Base-by-base conservation (phyloP, 1,139 yeast genomes). In the Saccharomycopsis crataegensis region DNA sequence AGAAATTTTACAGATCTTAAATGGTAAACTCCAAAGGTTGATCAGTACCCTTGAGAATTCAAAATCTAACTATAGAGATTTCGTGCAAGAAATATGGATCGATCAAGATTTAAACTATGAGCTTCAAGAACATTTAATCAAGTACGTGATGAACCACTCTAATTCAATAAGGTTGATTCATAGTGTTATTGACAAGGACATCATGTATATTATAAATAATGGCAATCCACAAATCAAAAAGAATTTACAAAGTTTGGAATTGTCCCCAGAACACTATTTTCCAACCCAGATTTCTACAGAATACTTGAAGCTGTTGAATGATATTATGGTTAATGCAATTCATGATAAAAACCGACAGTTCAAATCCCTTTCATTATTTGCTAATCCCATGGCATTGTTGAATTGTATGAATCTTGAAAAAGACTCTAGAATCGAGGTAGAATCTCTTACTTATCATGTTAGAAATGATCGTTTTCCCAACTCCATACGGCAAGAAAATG, bases 241-340 rank as follows among this genome's bases (percentile, higher is more conserved):
- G 1, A 55, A 58, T n/a, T 33, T 71, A 11, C 59, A 62, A 1
- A 69, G 72, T 51, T 63, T 72, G 42, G 75, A 72, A 55, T 62
- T 71, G 60, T 74, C 75, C 0, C 75, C 76, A 12, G 74, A 75
- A 40, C 62, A 65, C 49, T 61, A 70, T 2, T 53, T 67, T n/a
- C 73, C 74, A 3, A 65, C 66, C 38, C 53, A 61, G 14, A 61
- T 63, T 1, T 66, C 68, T 1, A 62, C 69, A 8, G 50, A 50
- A 2, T 56, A 62, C 28, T 70, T 70, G 43, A 17, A 47, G n/a
- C n/a, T 31, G 9, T 16, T 48, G 12, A 40, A 38, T 6, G 17
- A 37, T 6, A 38, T 48, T 1, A 16, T 47, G 31, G 28, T 16
- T 9, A n/a, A 17, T 6, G 16, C 7, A 8, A n/a, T 46, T 14